phyloP scores from a whole-genome alignment of 2,329 filamentous ascomycete species.

The Colletotrichum paranaense region DNA sequence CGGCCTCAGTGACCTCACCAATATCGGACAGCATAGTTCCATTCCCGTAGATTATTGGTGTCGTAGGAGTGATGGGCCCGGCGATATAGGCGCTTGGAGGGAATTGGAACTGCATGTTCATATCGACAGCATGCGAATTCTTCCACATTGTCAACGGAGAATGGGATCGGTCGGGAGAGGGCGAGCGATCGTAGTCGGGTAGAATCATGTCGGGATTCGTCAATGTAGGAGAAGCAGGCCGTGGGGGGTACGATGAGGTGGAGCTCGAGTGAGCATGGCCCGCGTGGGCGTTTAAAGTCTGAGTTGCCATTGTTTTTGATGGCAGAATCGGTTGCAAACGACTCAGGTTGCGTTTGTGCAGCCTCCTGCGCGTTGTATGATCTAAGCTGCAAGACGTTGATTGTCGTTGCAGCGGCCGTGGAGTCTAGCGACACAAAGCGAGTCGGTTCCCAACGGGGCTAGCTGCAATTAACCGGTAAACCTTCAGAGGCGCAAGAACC shows the following conservation, averaged over 20 bases:
- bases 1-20: constrained; percentile 66
- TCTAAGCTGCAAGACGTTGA: constrained; percentile 22
- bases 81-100: constrained; percentile 56
- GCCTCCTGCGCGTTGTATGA: constrained; percentile 4
- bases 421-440: constrained; percentile 17
- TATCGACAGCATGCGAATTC: constrained; percentile 51
- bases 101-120: constrained; percentile 51
- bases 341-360: constrained; percentile 5
- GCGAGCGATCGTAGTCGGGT: constrained; percentile 73
- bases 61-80: constrained; percentile 63
- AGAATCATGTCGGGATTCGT: constrained; percentile 97
- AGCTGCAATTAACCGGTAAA: constrained; percentile 12
- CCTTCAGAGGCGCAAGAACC: constrained; percentile 9
- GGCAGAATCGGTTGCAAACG: constrained; percentile 13
- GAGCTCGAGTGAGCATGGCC: constrained; percentile 38
- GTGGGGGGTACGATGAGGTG: constrained; percentile 53
- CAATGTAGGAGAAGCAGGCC: constrained; percentile 83
- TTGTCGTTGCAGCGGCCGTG: constrained; percentile 29
- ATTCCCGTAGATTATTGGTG: constrained; percentile 76
- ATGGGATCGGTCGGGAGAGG: constrained; percentile 64
- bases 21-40: constrained; percentile 78
- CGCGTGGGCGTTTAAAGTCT: constrained; percentile 37
- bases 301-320: constrained; percentile 45
- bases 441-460: constrained; percentile 12
- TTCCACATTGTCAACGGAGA: constrained; percentile 66